Conservation (phyloP, 2,329 filamentous ascomycete genomes). For the Clonostachys solani region DNA sequence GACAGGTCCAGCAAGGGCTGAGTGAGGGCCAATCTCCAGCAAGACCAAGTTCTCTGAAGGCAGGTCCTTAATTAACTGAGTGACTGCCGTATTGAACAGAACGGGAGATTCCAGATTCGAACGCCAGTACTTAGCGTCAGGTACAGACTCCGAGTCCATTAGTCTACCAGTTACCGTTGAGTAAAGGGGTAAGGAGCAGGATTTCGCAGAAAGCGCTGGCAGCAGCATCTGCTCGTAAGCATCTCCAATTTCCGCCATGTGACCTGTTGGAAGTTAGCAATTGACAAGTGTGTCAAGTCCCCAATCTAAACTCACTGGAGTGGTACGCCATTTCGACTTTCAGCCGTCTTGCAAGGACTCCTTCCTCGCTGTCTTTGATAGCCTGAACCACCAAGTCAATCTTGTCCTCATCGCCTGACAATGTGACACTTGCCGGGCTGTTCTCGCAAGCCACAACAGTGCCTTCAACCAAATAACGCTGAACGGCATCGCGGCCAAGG, state of each 20-base stretch:
- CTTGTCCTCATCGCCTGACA: background rate
- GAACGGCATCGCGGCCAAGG: slow-evolving; percentile 19
- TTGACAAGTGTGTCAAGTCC: too few relatives aligned
- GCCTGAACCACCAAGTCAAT: slow-evolving; percentile 12
- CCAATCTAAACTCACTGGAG: background rate
- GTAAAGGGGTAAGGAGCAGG: slow-evolving; percentile 1
- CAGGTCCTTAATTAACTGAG: slow-evolving; percentile 1
- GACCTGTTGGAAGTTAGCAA: slow-evolving; percentile 7
- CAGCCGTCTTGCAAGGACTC: slow-evolving; percentile 20
- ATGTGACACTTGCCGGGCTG: background rate
- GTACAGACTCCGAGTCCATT: slow-evolving; percentile 1
- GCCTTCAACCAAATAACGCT: slow-evolving; percentile 12
- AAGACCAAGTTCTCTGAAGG: slow-evolving; percentile 6
- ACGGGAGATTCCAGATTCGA: slow-evolving; percentile 10
- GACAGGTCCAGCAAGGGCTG: slow-evolving; percentile 33
- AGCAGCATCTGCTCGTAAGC: slow-evolving; percentile 11
- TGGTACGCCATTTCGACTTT: slow-evolving; percentile 31
- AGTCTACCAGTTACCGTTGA: slow-evolving; percentile 1
- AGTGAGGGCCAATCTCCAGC: slow-evolving; percentile 29
- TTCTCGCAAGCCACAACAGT: slow-evolving; percentile 6
- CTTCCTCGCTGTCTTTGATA: slow-evolving; percentile 9
- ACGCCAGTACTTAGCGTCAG: slow-evolving; percentile 10
- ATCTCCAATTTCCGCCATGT: slow-evolving; percentile 19
- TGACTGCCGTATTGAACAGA: background rate
- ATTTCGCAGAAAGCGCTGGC: background rate